Base-by-base conservation (phyloP, 1,284 basidiomycete species). In the Microbotryum scabiosae region DNA sequence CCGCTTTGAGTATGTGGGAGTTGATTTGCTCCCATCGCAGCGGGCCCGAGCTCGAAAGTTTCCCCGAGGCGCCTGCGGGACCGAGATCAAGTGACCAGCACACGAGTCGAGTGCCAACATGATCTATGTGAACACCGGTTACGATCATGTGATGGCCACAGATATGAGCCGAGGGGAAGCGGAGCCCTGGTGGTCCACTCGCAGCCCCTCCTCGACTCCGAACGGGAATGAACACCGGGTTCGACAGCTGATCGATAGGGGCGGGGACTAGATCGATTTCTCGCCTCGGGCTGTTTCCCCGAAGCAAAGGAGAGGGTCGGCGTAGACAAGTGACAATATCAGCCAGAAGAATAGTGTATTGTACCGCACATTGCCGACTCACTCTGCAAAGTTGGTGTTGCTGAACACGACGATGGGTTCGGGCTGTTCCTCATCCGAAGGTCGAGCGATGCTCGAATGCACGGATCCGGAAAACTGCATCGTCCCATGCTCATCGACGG, bases 81-180 rank as follows among this genome's bases (percentile, higher is more conserved):
- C 61, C 61, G 36, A 72, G 48, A 45, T 72, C 68, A n/a, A 72
- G 55, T 12, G 71, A 58, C 68, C 68, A 72, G 30, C 70, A 56
- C 2, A 62, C 70, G 54, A 67, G 57, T 61, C 21, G 68, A 60
- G 16, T 59, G 59, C 52, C 62, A n/a, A 36, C 7, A 48, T 46
- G 32, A 54, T 36, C 54, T 10, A 61, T 36, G 41, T 59, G 44
- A 5, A 44, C 64, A n/a, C 72, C 72, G 0, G 67, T 65, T n/a
- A 73, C 59, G 55, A 73, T 86, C 71, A 96, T 82, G 74, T 91
- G 85, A 44, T 83, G 84, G 36, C 91, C 91, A 21, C 93, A 79
- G 66, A 94, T 85, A 44, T 88, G 88, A 30, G 90, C 92, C 0
- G 88, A 87, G 8, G 92, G 92, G 77, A 96, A 97, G 20, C 92